Evolutionary conservation across 768 basidiomycete species (phyloP).

Genomic region (Pleurotus pulmonarius): DNA sequence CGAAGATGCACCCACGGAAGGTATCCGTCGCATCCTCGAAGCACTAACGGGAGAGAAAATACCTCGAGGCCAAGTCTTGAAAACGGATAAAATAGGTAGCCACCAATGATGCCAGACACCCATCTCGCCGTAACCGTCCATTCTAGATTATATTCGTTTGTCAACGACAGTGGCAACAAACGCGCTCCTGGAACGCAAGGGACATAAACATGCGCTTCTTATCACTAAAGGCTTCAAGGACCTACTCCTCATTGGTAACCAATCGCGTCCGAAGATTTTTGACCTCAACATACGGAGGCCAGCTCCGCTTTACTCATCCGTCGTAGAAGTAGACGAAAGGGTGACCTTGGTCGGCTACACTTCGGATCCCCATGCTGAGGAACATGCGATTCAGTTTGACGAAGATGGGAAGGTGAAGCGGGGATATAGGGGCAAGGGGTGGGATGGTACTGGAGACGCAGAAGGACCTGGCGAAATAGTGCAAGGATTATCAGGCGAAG

Average conservation of each 20-base stretch:
- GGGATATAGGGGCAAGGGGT: constrained; percentile 74
- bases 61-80: constrained; percentile 59
- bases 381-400: constrained; percentile 74
- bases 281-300: constrained; percentile 87
- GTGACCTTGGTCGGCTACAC: constrained; percentile 94
- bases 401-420: constrained; percentile 61
- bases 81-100: constrained; percentile 78
- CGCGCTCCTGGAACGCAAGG: constrained; percentile 91
- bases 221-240: constrained; percentile 93
- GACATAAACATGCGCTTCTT: constrained; percentile 84
- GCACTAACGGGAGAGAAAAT: constrained; percentile 66
- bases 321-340: constrained; percentile 82
- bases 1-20: constrained; percentile 90
- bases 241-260: constrained; percentile 90
- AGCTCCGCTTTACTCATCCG: constrained; percentile 69
- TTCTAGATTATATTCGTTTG: constrained; percentile 80
- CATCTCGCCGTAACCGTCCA: background rate
- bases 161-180: constrained; percentile 97
- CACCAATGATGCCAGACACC: too few species aligned
- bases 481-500: constrained; percentile 82
- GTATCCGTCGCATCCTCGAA: constrained; percentile 84
- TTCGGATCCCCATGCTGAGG: constrained; percentile 78
- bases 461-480: constrained; percentile 83
- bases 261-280: constrained; percentile 92
- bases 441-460: constrained; percentile 66